Base-by-base conservation (phyloP, 805 yeast genomes). In the Cyberlindnera galapagoensis region DNA sequence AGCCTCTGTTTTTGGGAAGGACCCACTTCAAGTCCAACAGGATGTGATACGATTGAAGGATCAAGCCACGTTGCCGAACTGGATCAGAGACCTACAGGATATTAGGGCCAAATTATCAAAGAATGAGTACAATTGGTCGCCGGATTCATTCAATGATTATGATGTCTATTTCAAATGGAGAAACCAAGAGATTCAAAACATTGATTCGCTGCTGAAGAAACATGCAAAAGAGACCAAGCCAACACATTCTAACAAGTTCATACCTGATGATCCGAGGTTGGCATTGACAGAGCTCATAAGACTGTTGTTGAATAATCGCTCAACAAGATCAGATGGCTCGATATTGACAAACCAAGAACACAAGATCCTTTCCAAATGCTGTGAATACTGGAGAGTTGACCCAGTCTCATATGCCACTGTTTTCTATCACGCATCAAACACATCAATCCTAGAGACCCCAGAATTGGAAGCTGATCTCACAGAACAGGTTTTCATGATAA, bases 301-400 rank as follows among this genome's bases (percentile, higher is more conserved):
- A 24, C 48, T 62, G 15, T 65, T 80, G 28, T 43, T 78, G 6
- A 59, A 58, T n/a, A 75, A 67, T n/a, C 12, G 11, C 3, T 28
- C 38, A 9, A 12, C 16, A 8, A 23, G 32, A 13, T 30, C 43
- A 9, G 45, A 34, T n/a, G n/a, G n/a, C 9, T 13, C 37, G 3
- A 28, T 60, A 13, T 41, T 69, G n/a, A 57, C 76, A 2, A 71
- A 69, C 38, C 51, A 62, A 12, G 59, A 72, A 1, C 50, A 56
- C 7, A 63, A 60, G 27, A 51, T 80, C 9, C 44, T 80, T 4
- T 52, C 49, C 1, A 51, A 62, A 11, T 69, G 73, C 33, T 59
- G 73, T 6, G 63, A 59, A 24, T 60, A 71, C 33, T 82, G 92
- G 92, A 59, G 81, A 36, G 52, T 80, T 5, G 69, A 67, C 37